phyloP scores from a whole-genome alignment of 352 stramenopile genomes.

The Elongisporangium prolatum region DNA sequence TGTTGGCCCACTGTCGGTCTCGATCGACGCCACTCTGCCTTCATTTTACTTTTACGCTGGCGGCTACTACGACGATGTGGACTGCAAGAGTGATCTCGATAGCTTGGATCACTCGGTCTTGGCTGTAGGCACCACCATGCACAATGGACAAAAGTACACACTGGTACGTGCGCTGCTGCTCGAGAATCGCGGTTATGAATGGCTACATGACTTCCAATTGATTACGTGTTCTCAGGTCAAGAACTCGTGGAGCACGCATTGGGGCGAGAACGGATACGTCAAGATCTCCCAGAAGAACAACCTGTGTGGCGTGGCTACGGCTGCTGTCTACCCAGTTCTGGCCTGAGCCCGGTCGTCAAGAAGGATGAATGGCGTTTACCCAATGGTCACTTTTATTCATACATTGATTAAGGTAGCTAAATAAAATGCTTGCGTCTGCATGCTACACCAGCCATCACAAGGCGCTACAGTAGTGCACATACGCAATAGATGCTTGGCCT shows the following conservation, averaged over 20 bases:
- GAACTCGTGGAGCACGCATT: constrained; percentile 93
- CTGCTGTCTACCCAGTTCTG: constrained; percentile 79
- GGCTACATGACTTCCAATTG: neutral
- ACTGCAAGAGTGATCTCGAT: constrained; percentile 89
- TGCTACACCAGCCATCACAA: neutral
- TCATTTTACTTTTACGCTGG: constrained; percentile 90
- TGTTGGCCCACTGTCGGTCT: constrained; percentile 84
- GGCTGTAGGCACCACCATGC: constrained; percentile 85
- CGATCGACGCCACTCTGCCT: constrained; percentile 78
- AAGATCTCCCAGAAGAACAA: constrained; percentile 93
- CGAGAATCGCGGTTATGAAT: neutral
- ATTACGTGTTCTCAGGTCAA: constrained; percentile 52
- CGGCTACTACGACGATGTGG: constrained; percentile 80
- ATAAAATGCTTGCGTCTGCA: neutral
- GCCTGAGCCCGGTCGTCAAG: constrained; percentile 10
- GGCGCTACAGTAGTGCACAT: neutral
- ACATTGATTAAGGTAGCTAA: neutral
- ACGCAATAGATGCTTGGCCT: neutral
- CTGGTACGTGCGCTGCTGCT: constrained; percentile 35
- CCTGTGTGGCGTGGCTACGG: constrained; percentile 93
- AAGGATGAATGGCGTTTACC: neutral
- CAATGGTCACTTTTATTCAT: neutral
- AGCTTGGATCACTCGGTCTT: constrained; percentile 92
- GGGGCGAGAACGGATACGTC: constrained; percentile 92
- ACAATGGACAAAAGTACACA: constrained; percentile 91